Percentiles rank a stretch among this genome's conserved stretches.
Evolutionary conservation across 306 rosid genomes (phyloP).

Genomic region (Glycyrrhiza uralensis): DNA sequence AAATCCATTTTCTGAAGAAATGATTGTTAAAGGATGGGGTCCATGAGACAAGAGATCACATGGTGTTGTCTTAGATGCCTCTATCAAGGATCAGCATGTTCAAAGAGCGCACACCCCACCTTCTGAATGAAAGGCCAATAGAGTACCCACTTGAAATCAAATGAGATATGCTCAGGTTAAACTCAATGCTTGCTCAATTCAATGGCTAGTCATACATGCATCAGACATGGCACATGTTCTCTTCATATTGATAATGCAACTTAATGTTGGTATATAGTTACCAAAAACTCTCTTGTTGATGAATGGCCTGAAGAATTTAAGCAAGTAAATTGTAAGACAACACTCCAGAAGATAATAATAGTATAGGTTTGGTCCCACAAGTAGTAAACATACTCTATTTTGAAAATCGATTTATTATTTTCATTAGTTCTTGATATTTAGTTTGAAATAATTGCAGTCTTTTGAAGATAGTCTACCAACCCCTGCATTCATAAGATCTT

Average conservation of each 20-base stretch:
- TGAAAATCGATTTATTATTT: background rate
- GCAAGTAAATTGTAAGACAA: background rate
- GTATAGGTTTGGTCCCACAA: background rate
- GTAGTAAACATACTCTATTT: background rate
- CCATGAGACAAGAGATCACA: slow-evolving; percentile 11
- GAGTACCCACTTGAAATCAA: background rate
- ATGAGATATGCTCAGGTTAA: background rate
- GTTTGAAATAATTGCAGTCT: background rate
- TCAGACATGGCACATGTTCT: background rate
- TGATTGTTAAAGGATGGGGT: background rate
- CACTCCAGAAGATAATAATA: background rate
- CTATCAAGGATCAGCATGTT: background rate
- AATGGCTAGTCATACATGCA: too few relatives aligned
- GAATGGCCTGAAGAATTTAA: background rate
- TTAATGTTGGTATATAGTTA: too few relatives aligned
- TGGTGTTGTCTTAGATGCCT: background rate
- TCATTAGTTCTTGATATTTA: background rate
- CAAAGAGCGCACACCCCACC: background rate
- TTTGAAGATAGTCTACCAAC: background rate
- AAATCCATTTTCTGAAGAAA: background rate
- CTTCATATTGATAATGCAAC: background rate
- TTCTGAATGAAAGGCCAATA: background rate
- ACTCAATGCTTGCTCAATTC: background rate
- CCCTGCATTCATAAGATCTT: background rate
- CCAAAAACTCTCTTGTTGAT: background rate